Evolutionary conservation across 805 yeast species (phyloP).

Genomic region (Deakozyma indianensis): DNA sequence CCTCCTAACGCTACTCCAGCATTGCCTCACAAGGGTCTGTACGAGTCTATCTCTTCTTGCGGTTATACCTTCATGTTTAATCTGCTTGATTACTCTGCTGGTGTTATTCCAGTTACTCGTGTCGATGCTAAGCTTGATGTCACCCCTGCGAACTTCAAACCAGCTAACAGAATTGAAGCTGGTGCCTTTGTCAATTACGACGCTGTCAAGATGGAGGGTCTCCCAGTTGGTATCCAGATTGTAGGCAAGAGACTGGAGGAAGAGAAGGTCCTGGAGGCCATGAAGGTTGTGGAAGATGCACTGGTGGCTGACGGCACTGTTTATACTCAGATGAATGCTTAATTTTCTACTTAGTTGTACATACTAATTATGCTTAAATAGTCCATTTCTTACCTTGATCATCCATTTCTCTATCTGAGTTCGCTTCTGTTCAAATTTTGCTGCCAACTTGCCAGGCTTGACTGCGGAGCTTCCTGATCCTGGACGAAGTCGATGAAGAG

Average conservation of each 20-base stretch:
- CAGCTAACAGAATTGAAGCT: conserved; percentile 28
- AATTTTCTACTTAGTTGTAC: neutral
- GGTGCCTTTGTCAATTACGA: conserved; percentile 33
- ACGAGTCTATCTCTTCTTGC: conserved; percentile 23
- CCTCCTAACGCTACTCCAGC: conserved; percentile 32
- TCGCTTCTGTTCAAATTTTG: too few relatives aligned
- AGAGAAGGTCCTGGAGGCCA: conserved; percentile 40
- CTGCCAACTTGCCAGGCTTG: too few relatives aligned
- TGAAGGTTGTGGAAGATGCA: conserved; percentile 28
- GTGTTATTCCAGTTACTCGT: conserved; percentile 42
- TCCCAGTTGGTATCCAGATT: conserved; percentile 53
- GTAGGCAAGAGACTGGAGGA: conserved; percentile 48
- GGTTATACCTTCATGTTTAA: conserved; percentile 45
- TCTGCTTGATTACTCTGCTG: conserved; percentile 41
- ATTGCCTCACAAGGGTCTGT: conserved; percentile 23
- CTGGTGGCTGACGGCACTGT: conserved; percentile 16
- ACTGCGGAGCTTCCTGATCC: too few relatives aligned
- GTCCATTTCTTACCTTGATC: too few relatives aligned
- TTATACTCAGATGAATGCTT: conserved; percentile 15
- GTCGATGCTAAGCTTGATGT: conserved; percentile 29
- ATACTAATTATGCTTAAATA: too few relatives aligned
- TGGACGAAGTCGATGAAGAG: too few relatives aligned
- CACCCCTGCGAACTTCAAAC: conserved; percentile 18
- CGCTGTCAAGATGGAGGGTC: conserved; percentile 38
- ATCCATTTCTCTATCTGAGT: too few relatives aligned